Evolutionary conservation across 1,139 yeast genomes (phyloP).

Genomic region (Nadsonia starkeyi-henricii): DNA sequence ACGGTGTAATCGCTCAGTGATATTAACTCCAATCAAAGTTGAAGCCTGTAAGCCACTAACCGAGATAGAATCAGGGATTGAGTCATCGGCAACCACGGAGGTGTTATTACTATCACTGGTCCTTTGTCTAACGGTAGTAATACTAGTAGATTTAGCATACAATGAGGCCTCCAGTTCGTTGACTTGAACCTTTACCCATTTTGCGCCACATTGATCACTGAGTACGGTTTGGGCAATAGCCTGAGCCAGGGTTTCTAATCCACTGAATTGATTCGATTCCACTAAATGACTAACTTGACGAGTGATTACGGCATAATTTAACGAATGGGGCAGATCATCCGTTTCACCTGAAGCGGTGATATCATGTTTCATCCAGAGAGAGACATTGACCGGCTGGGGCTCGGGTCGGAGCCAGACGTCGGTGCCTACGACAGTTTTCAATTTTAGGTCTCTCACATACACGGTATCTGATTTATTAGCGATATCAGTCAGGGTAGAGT

Average conservation of each 20-base stretch:
- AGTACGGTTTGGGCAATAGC: conserved; percentile 36
- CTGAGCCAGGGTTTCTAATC: conserved; percentile 49
- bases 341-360: conserved; percentile 56
- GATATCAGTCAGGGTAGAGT: background rate
- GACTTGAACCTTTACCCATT: conserved; percentile 32
- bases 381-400: conserved; percentile 53
- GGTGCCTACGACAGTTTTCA: conserved; percentile 54
- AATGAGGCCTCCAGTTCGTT: conserved; percentile 41
- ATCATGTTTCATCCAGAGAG: conserved; percentile 50
- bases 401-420: conserved; percentile 66
- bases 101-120: conserved; percentile 5
- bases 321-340: conserved; percentile 67
- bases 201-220: conserved; percentile 39
- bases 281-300: conserved; percentile 44
- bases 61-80: conserved; percentile 30
- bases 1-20: conserved; percentile 68
- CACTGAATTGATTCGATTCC: conserved; percentile 31
- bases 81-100: conserved; percentile 36
- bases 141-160: conserved; percentile 38
- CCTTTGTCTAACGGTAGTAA: conserved; percentile 25
- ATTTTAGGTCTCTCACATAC: conserved; percentile 41
- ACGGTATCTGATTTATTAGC: conserved; percentile 33
- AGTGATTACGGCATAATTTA: conserved; percentile 78
- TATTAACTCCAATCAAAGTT: conserved; percentile 81
- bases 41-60: conserved; percentile 44